Percentiles rank a stretch among this genome's conserved stretches.
Evolutionary conservation across 2,329 filamentous ascomycete species (phyloP).

Genomic region (Pyricularia grisea): DNA sequence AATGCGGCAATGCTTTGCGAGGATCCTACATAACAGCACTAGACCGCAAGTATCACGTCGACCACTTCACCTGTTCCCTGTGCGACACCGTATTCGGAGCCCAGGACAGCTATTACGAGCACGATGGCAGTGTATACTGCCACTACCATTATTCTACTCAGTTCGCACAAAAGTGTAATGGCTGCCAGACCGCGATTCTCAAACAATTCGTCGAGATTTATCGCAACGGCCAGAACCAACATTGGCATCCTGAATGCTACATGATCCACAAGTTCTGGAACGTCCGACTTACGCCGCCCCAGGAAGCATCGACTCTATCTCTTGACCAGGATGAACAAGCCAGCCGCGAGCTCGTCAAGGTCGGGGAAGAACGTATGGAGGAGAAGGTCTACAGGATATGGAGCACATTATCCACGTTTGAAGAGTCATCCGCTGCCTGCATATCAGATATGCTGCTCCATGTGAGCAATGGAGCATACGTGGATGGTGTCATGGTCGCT

Average conservation of each 20-base stretch:
- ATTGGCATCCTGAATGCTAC: conserved; percentile 99
- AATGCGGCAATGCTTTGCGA: conserved; percentile 84
- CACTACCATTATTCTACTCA: conserved; percentile 98
- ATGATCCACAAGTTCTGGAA: conserved; percentile 99
- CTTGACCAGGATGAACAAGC: conserved; percentile 35
- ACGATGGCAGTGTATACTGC: conserved; percentile 92
- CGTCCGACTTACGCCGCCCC: conserved; percentile 65
- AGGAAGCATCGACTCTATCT: conserved; percentile 28
- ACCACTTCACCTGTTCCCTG: conserved; percentile 96
- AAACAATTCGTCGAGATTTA: conserved; percentile 99
- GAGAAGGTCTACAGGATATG: conserved; percentile 97
- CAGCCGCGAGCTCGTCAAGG: conserved; percentile 65
- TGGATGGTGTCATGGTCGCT: conserved; percentile 89
- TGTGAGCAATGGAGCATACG: conserved; percentile 93
- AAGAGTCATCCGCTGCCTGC: conserved; percentile 94
- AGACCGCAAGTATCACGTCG: conserved; percentile 97
- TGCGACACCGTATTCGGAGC: conserved; percentile 97
- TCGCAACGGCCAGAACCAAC: conserved; percentile 93
- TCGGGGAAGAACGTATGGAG: conserved; percentile 89
- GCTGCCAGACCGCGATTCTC: conserved; percentile 91
- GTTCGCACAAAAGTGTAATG: conserved; percentile 92
- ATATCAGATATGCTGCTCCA: conserved; percentile 99
- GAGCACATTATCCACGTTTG: conserved; percentile 94
- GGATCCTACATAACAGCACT: conserved; percentile 97
- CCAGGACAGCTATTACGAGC: conserved; percentile 97